Conservation (phyloP, 1,284 basidiomycete species). For the Xerocomus minutiporus region DNA sequence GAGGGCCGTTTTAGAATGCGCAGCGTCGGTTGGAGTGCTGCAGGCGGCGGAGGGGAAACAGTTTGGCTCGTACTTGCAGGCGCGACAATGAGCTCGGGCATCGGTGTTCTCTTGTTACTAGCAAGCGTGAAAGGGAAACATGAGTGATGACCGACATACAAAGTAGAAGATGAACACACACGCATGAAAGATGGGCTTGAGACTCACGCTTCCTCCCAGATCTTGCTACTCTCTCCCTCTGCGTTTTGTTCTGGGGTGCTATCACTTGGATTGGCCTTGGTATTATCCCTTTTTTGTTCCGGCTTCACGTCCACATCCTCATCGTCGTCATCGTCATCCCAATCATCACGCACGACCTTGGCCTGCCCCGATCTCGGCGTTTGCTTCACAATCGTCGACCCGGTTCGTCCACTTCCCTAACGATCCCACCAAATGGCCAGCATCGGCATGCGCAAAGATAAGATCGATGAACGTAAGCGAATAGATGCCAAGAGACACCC, state of each 20-base stretch:
- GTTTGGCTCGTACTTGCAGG: slow-evolving; percentile 30
- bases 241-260: neutral
- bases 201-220: slow-evolving; percentile 48
- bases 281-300: neutral
- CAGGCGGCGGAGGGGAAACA: slow-evolving; percentile 20
- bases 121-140: neutral
- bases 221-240: slow-evolving; percentile 31
- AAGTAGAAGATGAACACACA: slow-evolving; percentile 14
- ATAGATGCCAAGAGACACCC: neutral
- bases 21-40: slow-evolving; percentile 28
- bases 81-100: slow-evolving; percentile 43
- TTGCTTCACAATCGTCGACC: slow-evolving; percentile 3
- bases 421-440: neutral
- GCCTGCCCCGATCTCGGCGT: slow-evolving; percentile 4
- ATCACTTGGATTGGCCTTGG: neutral
- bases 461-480: slow-evolving; percentile 12
- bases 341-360: slow-evolving; percentile 37
- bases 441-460: neutral
- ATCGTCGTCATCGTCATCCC: slow-evolving; percentile 39
- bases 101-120: slow-evolving; percentile 43
- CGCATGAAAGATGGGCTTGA: neutral
- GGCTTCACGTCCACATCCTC: slow-evolving; percentile 17
- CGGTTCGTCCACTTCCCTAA: slow-evolving; percentile 8
- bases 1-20: slow-evolving; percentile 33
- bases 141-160: neutral